Base-by-base conservation (phyloP, 352 stramenopile genomes). In the Pythium brassicae region DNA sequence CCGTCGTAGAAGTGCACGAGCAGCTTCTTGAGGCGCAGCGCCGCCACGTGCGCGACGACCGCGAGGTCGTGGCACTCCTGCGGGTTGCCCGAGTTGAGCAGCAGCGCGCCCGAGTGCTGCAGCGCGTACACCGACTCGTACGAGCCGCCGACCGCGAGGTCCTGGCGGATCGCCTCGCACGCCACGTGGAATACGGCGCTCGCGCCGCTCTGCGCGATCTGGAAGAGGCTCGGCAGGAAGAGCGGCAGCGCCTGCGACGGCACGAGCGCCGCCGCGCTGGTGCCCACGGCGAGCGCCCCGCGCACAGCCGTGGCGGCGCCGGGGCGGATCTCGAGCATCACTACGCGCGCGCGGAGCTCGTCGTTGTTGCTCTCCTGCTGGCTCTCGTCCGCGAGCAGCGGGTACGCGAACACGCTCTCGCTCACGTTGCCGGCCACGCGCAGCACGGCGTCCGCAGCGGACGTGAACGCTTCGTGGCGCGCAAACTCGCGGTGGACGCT, bases 1-100 rank as follows among this genome's bases (percentile, higher is more conserved):
- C 80, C 80, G 50, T 94, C 84, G 61, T 89, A 94, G 53, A 94
- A 92, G 69, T 92, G 78, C 25, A 94, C 69, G 27, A 88, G 56
- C 25, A 89, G 68, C 60, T 86, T 86, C 49, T 69, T 64, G 26
- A 87, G 70, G 0, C 76, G 72, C 55, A 72, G 54, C 22, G 80
- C 79, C 7, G 76, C 78, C 47, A 94, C 71, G 57, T 94, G 80
- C 4, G 82, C 80, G 20, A 91, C 76, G 10, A 94, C 70, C 0
- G 82, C 78, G 6, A 94, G 54, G 57, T 94, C 84, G 61, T 94
- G 84, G 52, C 76, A 83, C 57, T 93, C 84, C 58, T 91, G 80
- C 11, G 80, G 64, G 12, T 53, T 86, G 15, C 70, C 67, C 44
- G 82, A 84, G 66, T 87, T 88, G 15, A 93, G 66, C 46, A 94